These are phyloP conservation scores for Alternaria panax DNA, from an alignment of 2,329 filamentous ascomycete genomes.

Conservation along the genomic window DNA sequence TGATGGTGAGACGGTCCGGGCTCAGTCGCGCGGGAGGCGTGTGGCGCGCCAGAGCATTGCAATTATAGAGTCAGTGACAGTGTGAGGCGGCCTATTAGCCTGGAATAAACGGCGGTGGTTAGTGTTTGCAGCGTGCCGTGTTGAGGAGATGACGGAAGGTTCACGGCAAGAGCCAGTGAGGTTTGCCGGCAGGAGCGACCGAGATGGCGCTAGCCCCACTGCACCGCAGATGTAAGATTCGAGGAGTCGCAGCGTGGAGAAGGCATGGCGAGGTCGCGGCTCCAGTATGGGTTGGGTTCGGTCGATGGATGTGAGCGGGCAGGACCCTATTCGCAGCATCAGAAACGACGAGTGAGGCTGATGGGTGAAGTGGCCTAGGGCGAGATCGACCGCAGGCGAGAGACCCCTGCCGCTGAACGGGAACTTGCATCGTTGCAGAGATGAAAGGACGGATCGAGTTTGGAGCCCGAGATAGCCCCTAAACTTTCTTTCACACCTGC, in stretches of 20 bases:
- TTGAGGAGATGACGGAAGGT: constrained; percentile 21
- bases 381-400: constrained; percentile 20
- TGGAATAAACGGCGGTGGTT: constrained; percentile 11
- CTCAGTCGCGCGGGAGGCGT: constrained; percentile 10
- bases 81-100: constrained; percentile 10
- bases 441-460: constrained; percentile 39
- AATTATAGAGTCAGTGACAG: constrained; percentile 11
- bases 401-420: constrained; percentile 27
- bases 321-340: constrained; percentile 22
- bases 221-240: constrained; percentile 12
- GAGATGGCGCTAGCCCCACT: constrained; percentile 17
- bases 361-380: constrained; percentile 26
- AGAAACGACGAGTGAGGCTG: constrained; percentile 49
- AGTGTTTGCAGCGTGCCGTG: constrained; percentile 22
- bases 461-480: constrained; percentile 43
- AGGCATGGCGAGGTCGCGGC: constrained; percentile 5
- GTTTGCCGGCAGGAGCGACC: constrained; percentile 34
- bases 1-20: constrained; percentile 11
- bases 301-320: background rate
- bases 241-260: constrained; percentile 10
- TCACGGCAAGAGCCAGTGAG: constrained; percentile 34
- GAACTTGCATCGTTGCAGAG: constrained; percentile 37
- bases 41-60: constrained; percentile 12
- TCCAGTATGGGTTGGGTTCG: constrained; percentile 3
- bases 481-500: constrained; percentile 17